A percentile compares a stretch with the other conserved stretches of the same genome.
Conservation (phyloP, 805 yeast genomes). For the Candida gorgasii region DNA sequence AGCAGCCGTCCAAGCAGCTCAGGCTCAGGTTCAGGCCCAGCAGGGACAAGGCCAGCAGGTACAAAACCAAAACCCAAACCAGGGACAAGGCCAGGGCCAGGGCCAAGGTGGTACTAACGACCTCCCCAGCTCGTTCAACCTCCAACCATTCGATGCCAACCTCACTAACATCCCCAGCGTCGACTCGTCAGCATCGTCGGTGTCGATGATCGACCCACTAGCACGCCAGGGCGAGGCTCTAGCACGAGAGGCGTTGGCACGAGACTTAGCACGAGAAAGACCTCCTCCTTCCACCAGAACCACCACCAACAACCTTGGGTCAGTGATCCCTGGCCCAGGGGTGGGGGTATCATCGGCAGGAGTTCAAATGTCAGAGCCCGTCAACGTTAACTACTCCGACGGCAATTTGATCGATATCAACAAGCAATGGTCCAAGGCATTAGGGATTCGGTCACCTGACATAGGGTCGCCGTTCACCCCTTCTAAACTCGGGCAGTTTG, state of each 20-base stretch:
- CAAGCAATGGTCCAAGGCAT: slow-evolving; percentile 17
- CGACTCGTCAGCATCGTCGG: slow-evolving; percentile 11
- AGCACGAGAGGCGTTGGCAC: no score
- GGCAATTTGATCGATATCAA: slow-evolving; percentile 12
- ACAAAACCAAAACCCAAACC: no score
- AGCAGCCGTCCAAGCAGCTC: no score
- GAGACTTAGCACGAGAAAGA: no score
- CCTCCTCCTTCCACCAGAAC: not conserved
- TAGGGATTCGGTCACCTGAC: slow-evolving; percentile 17
- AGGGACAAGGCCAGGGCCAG: no score
- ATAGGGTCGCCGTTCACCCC: slow-evolving; percentile 16
- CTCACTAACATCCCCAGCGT: slow-evolving; percentile 11
- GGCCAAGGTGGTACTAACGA: slow-evolving; percentile 5
- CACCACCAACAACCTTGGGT: not conserved
- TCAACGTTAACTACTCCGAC: slow-evolving; percentile 3
- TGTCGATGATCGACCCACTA: slow-evolving; percentile 13
- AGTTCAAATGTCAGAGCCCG: not conserved
- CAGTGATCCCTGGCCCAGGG: slow-evolving; percentile 4
- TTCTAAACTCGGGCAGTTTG: slow-evolving; percentile 11
- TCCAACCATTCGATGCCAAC: not conserved
- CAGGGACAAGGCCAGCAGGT: no score
- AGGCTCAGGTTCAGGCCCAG: no score
- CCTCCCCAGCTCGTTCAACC: slow-evolving; percentile 1
- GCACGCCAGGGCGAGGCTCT: slow-evolving; percentile 3
- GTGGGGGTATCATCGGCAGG: not conserved